These are phyloP conservation scores for Microsporum ferrugineum DNA, from an alignment of 2,329 filamentous ascomycete species.

Conservation along the genomic window DNA sequence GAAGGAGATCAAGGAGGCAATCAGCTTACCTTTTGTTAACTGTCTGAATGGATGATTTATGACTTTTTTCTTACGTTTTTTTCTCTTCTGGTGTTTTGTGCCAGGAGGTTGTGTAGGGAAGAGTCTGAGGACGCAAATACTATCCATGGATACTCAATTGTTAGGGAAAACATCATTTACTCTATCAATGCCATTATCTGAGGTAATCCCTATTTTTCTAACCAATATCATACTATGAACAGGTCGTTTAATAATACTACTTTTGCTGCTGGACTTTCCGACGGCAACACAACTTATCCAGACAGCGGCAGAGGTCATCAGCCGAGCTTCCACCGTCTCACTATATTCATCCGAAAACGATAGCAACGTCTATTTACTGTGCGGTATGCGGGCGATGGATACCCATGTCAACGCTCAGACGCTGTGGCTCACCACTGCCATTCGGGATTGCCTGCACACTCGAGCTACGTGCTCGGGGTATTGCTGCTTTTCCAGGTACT, in stretches of 20 bases:
- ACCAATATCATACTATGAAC: background rate
- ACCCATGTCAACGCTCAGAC: background rate
- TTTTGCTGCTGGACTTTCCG: background rate
- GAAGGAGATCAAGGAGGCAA: background rate
- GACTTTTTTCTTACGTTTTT: background rate
- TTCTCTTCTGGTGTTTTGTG: background rate
- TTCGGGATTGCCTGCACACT: background rate
- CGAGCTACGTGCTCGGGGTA: background rate
- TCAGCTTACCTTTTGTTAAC: slow-evolving; percentile 1
- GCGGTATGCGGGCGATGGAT: background rate
- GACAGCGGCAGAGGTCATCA: background rate
- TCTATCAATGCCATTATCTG: background rate
- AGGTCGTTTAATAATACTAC: background rate
- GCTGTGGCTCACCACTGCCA: background rate
- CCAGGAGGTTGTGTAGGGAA: background rate
- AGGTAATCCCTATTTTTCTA: background rate
- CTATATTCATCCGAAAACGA: background rate
- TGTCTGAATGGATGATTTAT: background rate
- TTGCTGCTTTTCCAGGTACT: background rate
- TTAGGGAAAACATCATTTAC: background rate
- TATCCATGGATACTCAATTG: background rate
- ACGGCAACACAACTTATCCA: background rate
- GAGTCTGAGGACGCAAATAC: background rate
- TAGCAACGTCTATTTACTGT: background rate
- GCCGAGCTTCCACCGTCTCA: background rate